phyloP scores from a whole-genome alignment of 805 yeast genomes.

The Starmerella potacharoeniae region DNA sequence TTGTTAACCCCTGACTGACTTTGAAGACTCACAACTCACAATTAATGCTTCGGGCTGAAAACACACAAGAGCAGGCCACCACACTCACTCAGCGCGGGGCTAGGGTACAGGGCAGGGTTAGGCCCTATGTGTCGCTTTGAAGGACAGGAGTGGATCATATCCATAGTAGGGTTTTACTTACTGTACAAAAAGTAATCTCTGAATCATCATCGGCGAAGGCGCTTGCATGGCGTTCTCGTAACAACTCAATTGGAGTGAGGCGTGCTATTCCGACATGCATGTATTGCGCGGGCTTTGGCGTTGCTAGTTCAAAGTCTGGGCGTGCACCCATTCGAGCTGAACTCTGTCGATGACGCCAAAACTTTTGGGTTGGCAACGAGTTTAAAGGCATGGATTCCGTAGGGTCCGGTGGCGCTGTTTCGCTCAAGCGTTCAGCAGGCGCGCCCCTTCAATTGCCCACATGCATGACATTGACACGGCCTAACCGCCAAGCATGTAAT shows the following conservation, averaged over 20 bases:
- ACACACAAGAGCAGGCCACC: constrained; percentile 1
- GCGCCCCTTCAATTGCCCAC: not conserved
- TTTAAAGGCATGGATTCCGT: not conserved
- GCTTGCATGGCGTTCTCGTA: not conserved
- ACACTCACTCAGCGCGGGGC: constrained; percentile 5
- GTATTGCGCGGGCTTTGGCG: too few species aligned
- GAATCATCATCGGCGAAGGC: not conserved
- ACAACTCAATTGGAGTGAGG: not conserved
- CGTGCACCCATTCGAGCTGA: too few species aligned
- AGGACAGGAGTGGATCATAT: constrained; percentile 4
- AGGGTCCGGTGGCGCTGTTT: not conserved
- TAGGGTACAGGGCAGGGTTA: not conserved
- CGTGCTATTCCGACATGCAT: too few species aligned
- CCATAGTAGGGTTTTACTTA: not conserved
- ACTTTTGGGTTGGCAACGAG: not conserved
- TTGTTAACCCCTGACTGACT: not conserved
- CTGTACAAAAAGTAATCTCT: not conserved
- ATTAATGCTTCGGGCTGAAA: not conserved
- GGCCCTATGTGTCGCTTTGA: not conserved
- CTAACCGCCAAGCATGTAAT: not conserved
- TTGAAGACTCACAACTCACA: not conserved
- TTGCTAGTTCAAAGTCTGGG: too few species aligned
- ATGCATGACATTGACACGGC: not conserved
- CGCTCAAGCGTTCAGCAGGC: not conserved
- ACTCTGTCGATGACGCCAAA: too few species aligned